These are phyloP conservation scores for Epichloe aotearoae DNA, from an alignment of 2,329 filamentous ascomycete genomes.

Conservation along the genomic window DNA sequence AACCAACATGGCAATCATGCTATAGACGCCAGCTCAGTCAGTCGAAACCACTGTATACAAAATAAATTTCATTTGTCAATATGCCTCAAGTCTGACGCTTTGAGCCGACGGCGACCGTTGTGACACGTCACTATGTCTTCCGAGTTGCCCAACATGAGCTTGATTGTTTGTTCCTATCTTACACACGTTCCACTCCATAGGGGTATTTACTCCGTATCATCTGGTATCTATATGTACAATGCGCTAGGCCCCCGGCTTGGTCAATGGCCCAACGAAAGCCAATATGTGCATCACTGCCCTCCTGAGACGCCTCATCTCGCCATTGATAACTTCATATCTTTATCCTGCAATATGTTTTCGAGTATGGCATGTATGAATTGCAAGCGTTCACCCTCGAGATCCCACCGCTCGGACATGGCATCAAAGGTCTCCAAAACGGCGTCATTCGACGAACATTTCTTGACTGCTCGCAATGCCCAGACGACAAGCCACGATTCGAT, in stretches of 20 bases:
- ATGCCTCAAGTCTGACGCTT: background rate
- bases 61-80: constrained; percentile 12
- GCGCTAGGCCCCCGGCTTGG: background rate
- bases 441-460: constrained; percentile 39
- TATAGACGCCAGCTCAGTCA: constrained; percentile 20
- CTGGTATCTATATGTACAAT: background rate
- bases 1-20: constrained; percentile 15
- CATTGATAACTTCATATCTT: constrained; percentile 16
- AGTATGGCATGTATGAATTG: constrained; percentile 35
- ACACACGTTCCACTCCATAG: background rate
- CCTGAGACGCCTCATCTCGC: constrained; percentile 12
- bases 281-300: background rate
- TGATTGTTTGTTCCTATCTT: background rate
- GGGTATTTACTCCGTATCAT: background rate
- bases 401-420: constrained; percentile 33
- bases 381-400: constrained; percentile 25
- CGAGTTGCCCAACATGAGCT: background rate
- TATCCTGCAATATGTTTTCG: constrained; percentile 25
- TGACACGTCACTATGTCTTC: background rate
- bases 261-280: background rate
- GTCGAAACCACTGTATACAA: constrained; percentile 14
- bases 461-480: constrained; percentile 50
- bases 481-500: constrained; percentile 48
- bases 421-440: constrained; percentile 42
- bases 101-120: background rate